Evolutionary conservation across 345 rosid species (phyloP).

Genomic region (Garcia nutans): DNA sequence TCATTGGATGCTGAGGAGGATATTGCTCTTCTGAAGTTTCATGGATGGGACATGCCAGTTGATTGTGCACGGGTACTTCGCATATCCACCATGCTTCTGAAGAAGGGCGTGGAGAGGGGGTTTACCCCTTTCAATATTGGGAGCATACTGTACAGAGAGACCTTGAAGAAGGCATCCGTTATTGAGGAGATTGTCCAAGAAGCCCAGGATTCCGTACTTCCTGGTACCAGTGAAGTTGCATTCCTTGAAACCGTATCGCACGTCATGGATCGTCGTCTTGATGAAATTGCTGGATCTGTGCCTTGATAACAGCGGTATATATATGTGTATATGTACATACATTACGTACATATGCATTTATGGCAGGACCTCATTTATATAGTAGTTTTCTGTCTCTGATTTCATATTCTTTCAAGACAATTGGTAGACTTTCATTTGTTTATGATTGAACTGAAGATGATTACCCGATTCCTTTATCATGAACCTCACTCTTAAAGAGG

Average conservation of each 20-base stretch:
- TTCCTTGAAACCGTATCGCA: slow-evolving; percentile 39
- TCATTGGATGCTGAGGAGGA: slow-evolving; percentile 48
- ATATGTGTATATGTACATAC: background rate
- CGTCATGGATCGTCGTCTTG: slow-evolving; percentile 38
- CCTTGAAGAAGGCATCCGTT: slow-evolving; percentile 32
- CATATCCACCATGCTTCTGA: slow-evolving; percentile 47
- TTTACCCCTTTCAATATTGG: slow-evolving; percentile 41
- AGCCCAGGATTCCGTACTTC: slow-evolving; percentile 38
- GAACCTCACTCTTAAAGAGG: background rate
- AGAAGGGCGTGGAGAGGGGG: slow-evolving; percentile 44
- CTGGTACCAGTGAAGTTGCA: slow-evolving; percentile 34
- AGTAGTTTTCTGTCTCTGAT: background rate
- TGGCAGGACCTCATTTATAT: background rate
- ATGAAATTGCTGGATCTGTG: slow-evolving; percentile 20
- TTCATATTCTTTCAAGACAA: background rate
- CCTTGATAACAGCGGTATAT: slow-evolving; percentile 6
- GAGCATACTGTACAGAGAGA: slow-evolving; percentile 45
- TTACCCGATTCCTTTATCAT: slow-evolving; percentile 4
- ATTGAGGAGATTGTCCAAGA: slow-evolving; percentile 42
- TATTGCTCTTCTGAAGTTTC: slow-evolving; percentile 35
- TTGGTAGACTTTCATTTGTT: background rate
- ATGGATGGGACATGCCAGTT: slow-evolving; percentile 40
- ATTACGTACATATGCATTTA: background rate
- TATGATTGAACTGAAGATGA: background rate
- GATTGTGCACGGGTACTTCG: slow-evolving; percentile 33